A percentile compares a stretch with the other conserved stretches of the same genome.
phyloP scores from a whole-genome alignment of 768 basidiomycete species.

The Coprinopsis sp. region DNA sequence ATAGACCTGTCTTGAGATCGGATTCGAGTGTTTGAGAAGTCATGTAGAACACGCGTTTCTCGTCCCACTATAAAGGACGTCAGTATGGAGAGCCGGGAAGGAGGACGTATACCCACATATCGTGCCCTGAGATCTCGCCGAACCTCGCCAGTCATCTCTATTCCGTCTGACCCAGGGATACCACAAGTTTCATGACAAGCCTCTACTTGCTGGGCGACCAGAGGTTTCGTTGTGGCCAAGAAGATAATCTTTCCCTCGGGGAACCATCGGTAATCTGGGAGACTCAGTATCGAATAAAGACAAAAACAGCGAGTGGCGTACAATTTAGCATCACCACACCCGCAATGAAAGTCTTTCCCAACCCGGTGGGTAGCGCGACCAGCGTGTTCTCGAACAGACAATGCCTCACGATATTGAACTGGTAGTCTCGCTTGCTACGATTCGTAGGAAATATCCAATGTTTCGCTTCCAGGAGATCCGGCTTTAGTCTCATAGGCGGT shows the following conservation, averaged over 20 bases:
- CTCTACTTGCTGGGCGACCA: conserved; percentile 91
- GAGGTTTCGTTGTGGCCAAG: conserved; percentile 92
- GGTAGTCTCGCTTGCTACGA: conserved; percentile 84
- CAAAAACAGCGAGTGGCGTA: conserved; percentile 23
- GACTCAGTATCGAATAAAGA: conserved; percentile 7
- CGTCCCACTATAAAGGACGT: conserved; percentile 54
- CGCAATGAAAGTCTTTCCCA: conserved; percentile 98
- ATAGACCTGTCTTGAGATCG: conserved; percentile 67
- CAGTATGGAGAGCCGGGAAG: neutral
- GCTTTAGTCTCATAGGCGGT: conserved; percentile 69
- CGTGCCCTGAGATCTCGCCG: conserved; percentile 46
- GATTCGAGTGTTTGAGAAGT: conserved; percentile 94
- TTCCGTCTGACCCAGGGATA: conserved; percentile 81
- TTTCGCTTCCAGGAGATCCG: conserved; percentile 73
- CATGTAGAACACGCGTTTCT: conserved; percentile 90
- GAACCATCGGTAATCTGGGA: conserved; percentile 84
- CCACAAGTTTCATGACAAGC: conserved; percentile 93
- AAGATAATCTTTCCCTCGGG: conserved; percentile 91
- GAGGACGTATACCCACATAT: conserved; percentile 50
- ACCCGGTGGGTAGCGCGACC: conserved; percentile 90
- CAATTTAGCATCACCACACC: conserved; percentile 96
- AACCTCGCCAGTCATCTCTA: conserved; percentile 82
- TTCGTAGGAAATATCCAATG: conserved; percentile 95
- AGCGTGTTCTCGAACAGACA: conserved; percentile 91
- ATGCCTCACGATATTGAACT: conserved; percentile 84